These are phyloP conservation scores for Darksidea phi DNA, from an alignment of 495 filamentous ascomycete genomes.

Conservation along the genomic window DNA sequence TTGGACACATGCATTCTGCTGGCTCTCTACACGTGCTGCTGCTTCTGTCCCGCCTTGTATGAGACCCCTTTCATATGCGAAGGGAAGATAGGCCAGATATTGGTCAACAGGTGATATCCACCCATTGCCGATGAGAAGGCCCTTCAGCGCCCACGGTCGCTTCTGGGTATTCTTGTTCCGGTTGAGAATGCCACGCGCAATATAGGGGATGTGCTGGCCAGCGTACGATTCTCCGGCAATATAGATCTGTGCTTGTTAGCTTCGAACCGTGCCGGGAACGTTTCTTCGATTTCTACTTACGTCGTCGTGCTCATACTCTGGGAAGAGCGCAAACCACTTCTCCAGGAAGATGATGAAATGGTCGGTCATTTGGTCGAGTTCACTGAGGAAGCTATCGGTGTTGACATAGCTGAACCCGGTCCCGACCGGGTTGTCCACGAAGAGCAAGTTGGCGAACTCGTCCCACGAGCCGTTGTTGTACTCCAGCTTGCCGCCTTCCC, in stretches of 20 bases:
- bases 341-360: conserved; percentile 87
- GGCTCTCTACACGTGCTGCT: conserved; percentile 65
- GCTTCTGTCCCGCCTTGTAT: conserved; percentile 62
- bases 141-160: conserved; percentile 72
- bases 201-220: conserved; percentile 95
- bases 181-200: conserved; percentile 80
- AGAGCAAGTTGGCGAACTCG: conserved; percentile 93
- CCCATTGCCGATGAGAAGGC: conserved; percentile 91
- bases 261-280: not conserved
- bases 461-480: conserved; percentile 94
- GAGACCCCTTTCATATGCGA: conserved; percentile 70
- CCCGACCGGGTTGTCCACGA: conserved; percentile 95
- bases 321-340: conserved; percentile 85
- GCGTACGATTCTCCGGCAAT: conserved; percentile 94
- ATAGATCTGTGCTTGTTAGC: conserved; percentile 64
- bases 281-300: conserved; percentile 54
- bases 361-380: conserved; percentile 82
- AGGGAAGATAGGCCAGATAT: conserved; percentile 83
- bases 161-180: conserved; percentile 63
- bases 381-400: conserved; percentile 77
- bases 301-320: conserved; percentile 90
- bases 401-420: conserved; percentile 96
- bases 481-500: conserved; percentile 67
- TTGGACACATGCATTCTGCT: conserved; percentile 64
- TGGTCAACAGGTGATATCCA: conserved; percentile 92